Evolutionary conservation across 176 grass and related monocot species (phyloP).

Genomic region (Areca catechu): DNA sequence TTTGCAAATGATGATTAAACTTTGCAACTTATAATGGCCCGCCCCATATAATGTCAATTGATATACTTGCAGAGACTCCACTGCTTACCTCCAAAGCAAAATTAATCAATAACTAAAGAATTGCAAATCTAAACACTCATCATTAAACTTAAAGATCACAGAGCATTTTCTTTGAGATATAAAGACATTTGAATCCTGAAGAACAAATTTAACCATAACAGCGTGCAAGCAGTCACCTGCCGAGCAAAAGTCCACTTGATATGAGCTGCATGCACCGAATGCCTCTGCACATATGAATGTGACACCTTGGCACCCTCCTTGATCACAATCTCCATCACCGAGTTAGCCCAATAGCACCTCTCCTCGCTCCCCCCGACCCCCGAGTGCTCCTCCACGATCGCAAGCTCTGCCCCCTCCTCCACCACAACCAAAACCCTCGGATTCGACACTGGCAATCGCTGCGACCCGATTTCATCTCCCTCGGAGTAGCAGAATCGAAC

Average conservation of each 20-base stretch:
- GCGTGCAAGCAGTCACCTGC: conserved; percentile 36
- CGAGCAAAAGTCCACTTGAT: conserved; percentile 77
- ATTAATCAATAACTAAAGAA: too few relatives aligned
- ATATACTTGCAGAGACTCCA: too few relatives aligned
- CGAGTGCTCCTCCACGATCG: conserved; percentile 59
- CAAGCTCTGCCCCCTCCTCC: conserved; percentile 48
- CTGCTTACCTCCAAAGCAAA: too few relatives aligned
- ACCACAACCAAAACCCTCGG: conserved; percentile 54
- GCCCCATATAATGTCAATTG: too few relatives aligned
- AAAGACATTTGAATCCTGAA: too few relatives aligned
- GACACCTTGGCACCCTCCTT: conserved; percentile 56
- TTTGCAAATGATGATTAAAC: too few relatives aligned
- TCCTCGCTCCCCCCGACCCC: conserved; percentile 20
- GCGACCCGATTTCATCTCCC: conserved; percentile 10
- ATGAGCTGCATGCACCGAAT: conserved; percentile 57
- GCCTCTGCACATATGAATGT: conserved; percentile 77
- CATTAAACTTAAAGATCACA: too few relatives aligned
- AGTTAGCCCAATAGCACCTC: conserved; percentile 85
- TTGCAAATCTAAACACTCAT: too few relatives aligned
- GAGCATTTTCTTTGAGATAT: too few relatives aligned
- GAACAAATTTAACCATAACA: too few relatives aligned
- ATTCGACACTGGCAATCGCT: conserved; percentile 34
- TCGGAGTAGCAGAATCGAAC: conserved; percentile 27
- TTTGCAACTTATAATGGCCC: too few relatives aligned
- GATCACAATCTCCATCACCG: conserved; percentile 60